Conservation (phyloP, 192 early-diverging fungal genomes). For the Rhizoclosmatium sp. region DNA sequence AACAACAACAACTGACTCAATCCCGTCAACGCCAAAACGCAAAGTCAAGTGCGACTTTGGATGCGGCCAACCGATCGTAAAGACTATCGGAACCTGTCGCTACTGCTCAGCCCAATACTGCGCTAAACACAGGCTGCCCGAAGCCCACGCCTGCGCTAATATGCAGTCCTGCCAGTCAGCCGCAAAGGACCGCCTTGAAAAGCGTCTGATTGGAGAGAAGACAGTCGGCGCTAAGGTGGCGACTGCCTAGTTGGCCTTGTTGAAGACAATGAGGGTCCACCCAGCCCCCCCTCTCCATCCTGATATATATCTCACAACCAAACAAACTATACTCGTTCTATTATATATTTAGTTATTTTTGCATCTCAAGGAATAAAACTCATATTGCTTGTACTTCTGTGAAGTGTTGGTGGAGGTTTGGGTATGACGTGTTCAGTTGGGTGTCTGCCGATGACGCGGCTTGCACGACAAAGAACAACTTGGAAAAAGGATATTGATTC, state of each 20-base stretch:
- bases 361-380: too few species aligned
- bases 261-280: background rate
- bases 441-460: too few species aligned
- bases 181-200: slow-evolving; percentile 64
- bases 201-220: slow-evolving; percentile 71
- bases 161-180: slow-evolving; percentile 67
- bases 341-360: too few species aligned
- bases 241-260: slow-evolving; percentile 14
- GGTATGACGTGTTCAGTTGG: too few species aligned
- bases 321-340: too few species aligned
- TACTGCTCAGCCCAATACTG: slow-evolving; percentile 66
- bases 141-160: slow-evolving; percentile 76
- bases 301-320: too few species aligned
- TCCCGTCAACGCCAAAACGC: slow-evolving; percentile 26
- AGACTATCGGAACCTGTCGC: slow-evolving; percentile 77
- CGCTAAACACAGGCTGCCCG: slow-evolving; percentile 75
- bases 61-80: slow-evolving; percentile 53
- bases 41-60: slow-evolving; percentile 37
- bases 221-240: slow-evolving; percentile 78
- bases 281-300: too few species aligned
- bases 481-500: too few species aligned
- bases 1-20: background rate
- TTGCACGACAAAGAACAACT: too few species aligned
- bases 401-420: too few species aligned
- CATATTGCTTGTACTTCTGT: too few species aligned